Evolutionary conservation across 192 early-diverging fungal genomes (phyloP).

Genomic region (Pecoramyces ruminantium): DNA sequence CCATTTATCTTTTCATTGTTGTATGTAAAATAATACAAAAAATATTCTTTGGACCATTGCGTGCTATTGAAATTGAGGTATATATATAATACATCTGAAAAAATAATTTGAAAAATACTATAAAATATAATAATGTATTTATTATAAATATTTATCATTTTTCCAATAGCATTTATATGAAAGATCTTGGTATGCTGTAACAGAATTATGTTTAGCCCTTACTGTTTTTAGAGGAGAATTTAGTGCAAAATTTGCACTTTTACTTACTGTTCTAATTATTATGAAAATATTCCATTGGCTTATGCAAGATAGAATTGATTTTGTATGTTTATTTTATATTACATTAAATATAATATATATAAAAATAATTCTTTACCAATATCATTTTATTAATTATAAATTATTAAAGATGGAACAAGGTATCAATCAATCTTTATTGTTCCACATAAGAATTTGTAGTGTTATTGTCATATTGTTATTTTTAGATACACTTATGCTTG

Average conservation of each 20-base stretch:
- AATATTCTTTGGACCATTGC: slow-evolving; percentile 78
- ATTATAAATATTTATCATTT: not conserved
- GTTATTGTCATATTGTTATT: slow-evolving; percentile 46
- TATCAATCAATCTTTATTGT: slow-evolving; percentile 35
- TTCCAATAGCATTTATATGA: slow-evolving; percentile 75
- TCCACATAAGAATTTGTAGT: slow-evolving; percentile 53
- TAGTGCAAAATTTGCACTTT: slow-evolving; percentile 61
- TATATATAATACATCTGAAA: too few species aligned
- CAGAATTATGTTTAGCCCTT: slow-evolving; percentile 89
- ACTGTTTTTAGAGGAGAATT: slow-evolving; percentile 93
- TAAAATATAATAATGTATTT: not conserved
- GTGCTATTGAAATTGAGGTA: slow-evolving; percentile 86
- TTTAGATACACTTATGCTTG: slow-evolving; percentile 58
- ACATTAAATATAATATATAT: too few species aligned
- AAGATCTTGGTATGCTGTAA: slow-evolving; percentile 90
- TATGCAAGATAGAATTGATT: slow-evolving; percentile 75
- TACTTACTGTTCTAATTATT: slow-evolving; percentile 77
- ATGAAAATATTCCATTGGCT: slow-evolving; percentile 97
- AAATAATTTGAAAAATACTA: not conserved
- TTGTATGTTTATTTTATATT: too few species aligned
- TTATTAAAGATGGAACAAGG: slow-evolving; percentile 79
- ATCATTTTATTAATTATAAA: too few species aligned
- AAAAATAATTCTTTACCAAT: too few species aligned
- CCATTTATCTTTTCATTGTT: slow-evolving; percentile 58
- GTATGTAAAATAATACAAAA: slow-evolving; percentile 57